Evolutionary conservation across 768 basidiomycete species (phyloP), one percentile per base, ranked within the genome.

Genomic region (Exsudoporus frostii): DNA sequence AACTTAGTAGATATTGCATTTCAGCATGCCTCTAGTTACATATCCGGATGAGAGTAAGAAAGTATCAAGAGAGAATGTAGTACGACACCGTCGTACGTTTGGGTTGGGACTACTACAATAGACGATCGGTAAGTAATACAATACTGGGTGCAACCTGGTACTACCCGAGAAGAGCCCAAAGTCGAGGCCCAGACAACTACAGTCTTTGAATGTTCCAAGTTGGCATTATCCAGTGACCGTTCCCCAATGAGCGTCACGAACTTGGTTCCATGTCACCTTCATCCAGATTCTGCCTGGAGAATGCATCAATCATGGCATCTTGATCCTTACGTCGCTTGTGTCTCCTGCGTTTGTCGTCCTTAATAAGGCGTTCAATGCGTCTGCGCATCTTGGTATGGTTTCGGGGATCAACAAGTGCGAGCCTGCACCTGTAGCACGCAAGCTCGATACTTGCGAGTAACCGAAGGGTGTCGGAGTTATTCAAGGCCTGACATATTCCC

Each of bases 241-340:
- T 47, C 25, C 48, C 34, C 20, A 19, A 41, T n/a, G 33, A 19
- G 42, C 52, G 39, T 69, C 60, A 68, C 19, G 68, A 62, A 50
- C 53, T 60, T 37, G 65, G 57, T 48, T 58, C 68, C 50, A 58
- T 48, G 37, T 65, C 60, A 39, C 59, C 61, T 44, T 56, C 70
- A 38, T 64, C 70, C 30, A 81, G 65, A 48, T 74, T 69, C 47
- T 79, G 76, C 56, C 59, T 82, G 38, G 87, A 83, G 65, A 92
- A 91, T 7, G 88, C 85, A 65, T 88, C 85, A 53, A 92, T 76
- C 79, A 92, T 83, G 24, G 85, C 77, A 50, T 92, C 90, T 63
- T 90, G 88, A 63, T 92, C 90, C 66, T 88, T 89, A 61, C 90
- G 85, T 50, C 90, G 78, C 62, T 80, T 87, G 70, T 92, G 90